Conservation (phyloP, 1,139 yeast genomes). For the Pneumocystis murina region DNA sequence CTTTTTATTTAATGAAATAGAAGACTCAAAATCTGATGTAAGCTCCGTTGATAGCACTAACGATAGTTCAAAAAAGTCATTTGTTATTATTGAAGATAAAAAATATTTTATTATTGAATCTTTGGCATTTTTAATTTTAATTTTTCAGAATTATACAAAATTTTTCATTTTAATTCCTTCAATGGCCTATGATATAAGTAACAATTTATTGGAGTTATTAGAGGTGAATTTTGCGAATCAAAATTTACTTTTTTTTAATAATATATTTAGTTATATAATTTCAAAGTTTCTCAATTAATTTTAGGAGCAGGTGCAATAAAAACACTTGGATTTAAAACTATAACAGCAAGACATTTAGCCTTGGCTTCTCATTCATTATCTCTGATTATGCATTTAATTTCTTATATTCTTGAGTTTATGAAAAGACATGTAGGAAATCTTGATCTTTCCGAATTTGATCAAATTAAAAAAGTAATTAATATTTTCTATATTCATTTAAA, state of each 20-base stretch:
- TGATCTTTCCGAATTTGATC: slow-evolving; percentile 9
- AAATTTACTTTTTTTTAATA: slow-evolving; percentile 20
- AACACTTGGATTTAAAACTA: slow-evolving; percentile 60
- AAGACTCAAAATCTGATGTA: neutral
- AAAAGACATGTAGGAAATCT: slow-evolving; percentile 17
- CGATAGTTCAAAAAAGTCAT: neutral
- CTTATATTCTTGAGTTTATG: slow-evolving; percentile 24
- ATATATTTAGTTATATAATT: slow-evolving; percentile 38
- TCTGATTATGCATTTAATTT: slow-evolving; percentile 28
- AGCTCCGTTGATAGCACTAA: neutral
- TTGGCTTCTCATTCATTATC: slow-evolving; percentile 48
- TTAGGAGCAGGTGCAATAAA: slow-evolving; percentile 66
- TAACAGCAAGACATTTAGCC: slow-evolving; percentile 61
- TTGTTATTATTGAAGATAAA: neutral
- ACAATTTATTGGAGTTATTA: slow-evolving; percentile 27
- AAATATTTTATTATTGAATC: neutral
- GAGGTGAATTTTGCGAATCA: slow-evolving; percentile 3
- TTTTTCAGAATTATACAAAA: slow-evolving; percentile 34
- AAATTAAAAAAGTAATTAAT: slow-evolving; percentile 8
- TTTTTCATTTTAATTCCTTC: slow-evolving; percentile 38
- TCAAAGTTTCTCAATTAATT: slow-evolving; percentile 46
- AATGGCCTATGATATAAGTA: slow-evolving; percentile 27
- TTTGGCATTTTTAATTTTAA: slow-evolving; percentile 4
- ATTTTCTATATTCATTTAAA: slow-evolving; percentile 27
- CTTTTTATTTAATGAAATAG: neutral